Base-by-base conservation (phyloP, 2,329 filamentous ascomycete genomes). In the Ascochyta fabae region DNA sequence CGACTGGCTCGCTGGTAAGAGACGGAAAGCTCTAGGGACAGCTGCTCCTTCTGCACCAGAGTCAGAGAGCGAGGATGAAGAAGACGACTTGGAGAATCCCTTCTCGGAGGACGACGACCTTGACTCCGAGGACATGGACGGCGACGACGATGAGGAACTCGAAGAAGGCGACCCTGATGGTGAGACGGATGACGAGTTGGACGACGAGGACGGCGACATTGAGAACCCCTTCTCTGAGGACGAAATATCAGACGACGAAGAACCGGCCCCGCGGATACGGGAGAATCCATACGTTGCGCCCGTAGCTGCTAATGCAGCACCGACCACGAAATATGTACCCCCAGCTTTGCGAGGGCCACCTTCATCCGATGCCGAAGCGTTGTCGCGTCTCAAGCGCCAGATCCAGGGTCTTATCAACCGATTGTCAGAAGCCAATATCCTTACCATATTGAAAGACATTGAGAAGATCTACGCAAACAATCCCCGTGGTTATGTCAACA, bases 201-300 rank as follows among this genome's bases (percentile, higher is more conserved):
- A 71, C 7, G 62, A 62, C n/a, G 68, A 70, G 6, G 63, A 53
- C 19, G 45, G 26, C 6, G 56, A 47, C 15, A 69, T 68, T 31
- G 70, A 72, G 62, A 47, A 56, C 41, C 60, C 61, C 29, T 70
- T 77, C 47, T 73, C 73, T 24, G 54, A 69, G 43, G 69, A 76
- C 44, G 71, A 74, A 27, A 61, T 65, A 6, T 50, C 60, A 12
- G 54, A 64, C 5, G 49, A 64, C 15, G 62, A 72, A n/a, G 52
- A 43, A 43, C 56, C 64, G 22, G 60, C 73, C 73, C 66, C 70
- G 34, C 69, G 80, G 58, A 75, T 82, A 53, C 84, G 86, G 57
- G 94, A 98, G 74, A 97, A 98, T 64, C 94, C 94, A 4, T 98
- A 96, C 65, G 81, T 94, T 46, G 89, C 94, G 3, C 94, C 94